Base-by-base conservation (phyloP, 331 rosid genomes). In the Acacia pycnantha region DNA sequence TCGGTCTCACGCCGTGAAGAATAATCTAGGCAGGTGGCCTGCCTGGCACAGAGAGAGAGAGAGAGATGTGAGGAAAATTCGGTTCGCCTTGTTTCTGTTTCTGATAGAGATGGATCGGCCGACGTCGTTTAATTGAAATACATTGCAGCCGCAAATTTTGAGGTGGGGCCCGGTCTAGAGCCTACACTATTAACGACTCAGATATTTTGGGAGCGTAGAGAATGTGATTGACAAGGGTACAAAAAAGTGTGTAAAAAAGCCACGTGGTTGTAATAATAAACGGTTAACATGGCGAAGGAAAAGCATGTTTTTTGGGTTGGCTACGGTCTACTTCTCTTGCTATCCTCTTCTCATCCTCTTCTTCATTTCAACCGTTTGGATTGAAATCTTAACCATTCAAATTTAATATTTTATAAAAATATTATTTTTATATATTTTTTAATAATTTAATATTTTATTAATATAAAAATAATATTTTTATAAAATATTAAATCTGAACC, bases 1-100 rank as follows among this genome's bases (percentile, higher is more conserved):
- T 40, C 70, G 61, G 29, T 47, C 35, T 46, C 81, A 27, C 74
- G 74, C 22, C 40, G 56, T 6, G 58, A 7, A 24, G 61, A 74
- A 74, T 66, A 35, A 74, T 51, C 41, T 26, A 66, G 76, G 84
- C 76, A 81, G 75, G 80, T 64, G 69, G 85, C 66, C 27, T 19
- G 50, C 66, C 12, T 59, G 35, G 14, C 81, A 11, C 24, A 40
- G 24, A 44, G 9, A 37, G 24, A 11, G 8, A 4, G 29, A 22
- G 12, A 6, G 54, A 2, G n/a, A n/a, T n/a, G n/a, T 3, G 59
- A 14, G 26, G 43, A 72, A 15, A 72, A 16, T 47, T 73, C 44
- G 18, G 54, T 29, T 8, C 18, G 37, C 26, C 62, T 48, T 15
- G 6, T 6, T 19, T 40, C 13, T 4, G 18, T 1, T 21, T 5